Base-by-base conservation (phyloP, 768 basidiomycete species). In the Russula sp. region DNA sequence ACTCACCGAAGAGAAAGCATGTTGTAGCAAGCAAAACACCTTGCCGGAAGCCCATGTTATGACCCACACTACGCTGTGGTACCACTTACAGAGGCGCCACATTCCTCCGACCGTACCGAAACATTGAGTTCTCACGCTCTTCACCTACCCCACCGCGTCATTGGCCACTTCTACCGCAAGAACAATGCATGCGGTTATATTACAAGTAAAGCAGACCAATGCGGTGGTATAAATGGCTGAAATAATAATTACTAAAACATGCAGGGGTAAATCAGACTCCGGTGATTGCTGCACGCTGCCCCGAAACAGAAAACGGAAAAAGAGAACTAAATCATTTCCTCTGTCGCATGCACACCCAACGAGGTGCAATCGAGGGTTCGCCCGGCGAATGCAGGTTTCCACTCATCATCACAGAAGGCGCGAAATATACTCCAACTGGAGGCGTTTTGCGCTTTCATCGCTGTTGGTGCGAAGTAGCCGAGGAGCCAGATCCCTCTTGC, bases 1-100 rank as follows among this genome's bases (percentile, higher is more conserved):
- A 72, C 81, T 75, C 70, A 84, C 93, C 94, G 45, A 98, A 79
- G 69, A 96, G 89, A 77, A 98, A 98, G 61, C 88, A 92, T 58
- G 87, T 85, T 35, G 93, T 87, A 43, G 86, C 85, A 46, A 96
- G 81, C 32, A 96, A 84, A n/a, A 90, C 87, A 45, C 90, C 93
- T 71, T 92, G 86, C 71, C 82, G 81, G 80, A 96, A 98, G 49
- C 89, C 88, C 93, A 96, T 95, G 18, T 36, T 42, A 29, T 1
- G 38, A 32, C 9, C 32, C 20, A 14, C 41, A 14, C 41, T 22
- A 20, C 25, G 20, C 25, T 5, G 22, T 39, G 29, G 43, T 55
- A n/a, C 38, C 3, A 5, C 41, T 42, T 41, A 10, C 47, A 48
- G 22, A 45, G 20, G 10, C 16, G 16, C 16, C 18, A 16, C 43